Base-by-base conservation (phyloP, 1,139 yeast genomes). In the Geotrichum macrosporum region DNA sequence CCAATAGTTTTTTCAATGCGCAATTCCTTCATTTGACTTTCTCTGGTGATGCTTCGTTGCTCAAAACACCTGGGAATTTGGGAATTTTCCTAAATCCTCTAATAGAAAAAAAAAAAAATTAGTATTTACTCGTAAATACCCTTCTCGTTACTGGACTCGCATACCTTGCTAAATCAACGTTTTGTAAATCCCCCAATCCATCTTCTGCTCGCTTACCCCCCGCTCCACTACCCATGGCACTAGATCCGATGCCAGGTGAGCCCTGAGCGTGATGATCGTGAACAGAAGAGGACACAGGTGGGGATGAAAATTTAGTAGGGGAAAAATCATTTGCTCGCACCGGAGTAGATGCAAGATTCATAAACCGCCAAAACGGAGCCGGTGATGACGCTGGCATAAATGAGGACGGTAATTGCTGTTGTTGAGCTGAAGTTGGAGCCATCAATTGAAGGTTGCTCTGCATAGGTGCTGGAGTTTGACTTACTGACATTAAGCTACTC, bases 321-420 rank as follows among this genome's bases (percentile, higher is more conserved):
- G 64, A 59, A 35, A 53, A 55, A 33, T 60, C 64, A 32, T 35
- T 35, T 30, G 46, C 51, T 35, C 63, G 53, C 15, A 60, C 58
- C 3, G 72, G 72, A 30, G 72, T 67, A 22, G 69, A 62, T 32
- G 62, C 59, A 8, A 65, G 51, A 43, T 67, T 68, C 67, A 69
- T 65, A 55, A 65, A 67, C 48, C 64, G 61, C 74, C 74, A 70
- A 47, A 70, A 65, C 33, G 71, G 71, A 3, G 71, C 71, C 1
- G 72, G 72, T 20, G 71, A 67, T 19, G 63, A 57, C 13, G 61
- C 63, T 4, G 73, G 72, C 61, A 70, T 66, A 49, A 65, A 66
- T 12, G 72, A 68, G 15, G 70, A 62, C 8, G 69, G 69, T 22
- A 64, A 54, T 50, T 63, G 67, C 45, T 61, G 69, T 51, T 66